A percentile compares a stretch with the other conserved stretches of the same genome.
phyloP scores from a whole-genome alignment of 169 alveolate species.

The Plasmodium knowlesi region DNA sequence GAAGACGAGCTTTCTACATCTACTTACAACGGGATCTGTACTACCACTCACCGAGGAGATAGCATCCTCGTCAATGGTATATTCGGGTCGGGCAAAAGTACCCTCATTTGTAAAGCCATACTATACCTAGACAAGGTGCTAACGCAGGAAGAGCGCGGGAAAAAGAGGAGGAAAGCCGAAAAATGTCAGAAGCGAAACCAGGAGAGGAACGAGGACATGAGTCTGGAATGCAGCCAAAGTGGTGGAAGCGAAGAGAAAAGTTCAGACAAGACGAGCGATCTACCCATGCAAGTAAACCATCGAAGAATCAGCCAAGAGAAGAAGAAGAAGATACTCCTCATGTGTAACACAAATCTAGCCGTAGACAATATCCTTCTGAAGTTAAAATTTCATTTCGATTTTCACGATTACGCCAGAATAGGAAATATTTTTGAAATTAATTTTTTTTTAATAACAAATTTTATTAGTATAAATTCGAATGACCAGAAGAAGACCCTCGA shows the following conservation, averaged over 20 bases:
- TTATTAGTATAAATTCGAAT: conserved; percentile 21
- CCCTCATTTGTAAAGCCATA: conserved; percentile 33
- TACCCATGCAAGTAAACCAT: neutral
- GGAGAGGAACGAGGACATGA: neutral
- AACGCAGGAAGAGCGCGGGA: neutral
- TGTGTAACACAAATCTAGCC: conserved; percentile 50
- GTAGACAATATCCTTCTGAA: conserved; percentile 48
- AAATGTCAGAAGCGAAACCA: neutral
- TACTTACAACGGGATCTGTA: no score
- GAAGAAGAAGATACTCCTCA: conserved; percentile 24
- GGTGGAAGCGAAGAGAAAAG: neutral
- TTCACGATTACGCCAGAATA: conserved; percentile 54
- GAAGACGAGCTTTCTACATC: neutral
- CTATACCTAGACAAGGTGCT: conserved; percentile 19
- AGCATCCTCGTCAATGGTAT: conserved; percentile 56
- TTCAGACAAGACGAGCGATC: neutral
- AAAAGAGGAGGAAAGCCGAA: neutral
- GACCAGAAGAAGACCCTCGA: conserved; percentile 15
- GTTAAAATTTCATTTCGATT: conserved; percentile 39
- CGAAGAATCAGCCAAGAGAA: neutral
- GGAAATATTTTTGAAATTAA: conserved; percentile 41
- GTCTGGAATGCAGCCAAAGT: neutral
- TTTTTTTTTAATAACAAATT: conserved; percentile 41
- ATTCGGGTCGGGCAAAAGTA: conserved; percentile 65
- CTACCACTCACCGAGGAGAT: neutral